Evolutionary conservation across 75 land plant species (phyloP).

Genomic region (Picea glauca): DNA sequence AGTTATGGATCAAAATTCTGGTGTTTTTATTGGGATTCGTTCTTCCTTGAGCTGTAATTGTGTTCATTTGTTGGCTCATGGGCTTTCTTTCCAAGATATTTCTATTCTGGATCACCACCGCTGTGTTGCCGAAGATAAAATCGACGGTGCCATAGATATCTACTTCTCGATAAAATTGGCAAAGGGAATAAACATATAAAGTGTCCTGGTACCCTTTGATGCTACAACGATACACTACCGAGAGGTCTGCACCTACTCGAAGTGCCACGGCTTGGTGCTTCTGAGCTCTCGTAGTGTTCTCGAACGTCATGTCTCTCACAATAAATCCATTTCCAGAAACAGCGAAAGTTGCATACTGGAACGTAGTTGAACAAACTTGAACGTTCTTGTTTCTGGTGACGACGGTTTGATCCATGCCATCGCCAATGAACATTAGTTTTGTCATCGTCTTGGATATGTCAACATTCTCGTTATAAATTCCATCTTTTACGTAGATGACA

Average conservation of each 20-base stretch:
- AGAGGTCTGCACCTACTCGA: conserved; percentile 19
- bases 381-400: conserved; percentile 40
- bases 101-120: conserved; percentile 9
- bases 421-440: conserved; percentile 55
- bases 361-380: conserved; percentile 12
- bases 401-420: conserved; percentile 40
- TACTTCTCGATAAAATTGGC: conserved; percentile 12
- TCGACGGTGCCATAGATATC: conserved; percentile 14
- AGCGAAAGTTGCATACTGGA: background rate
- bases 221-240: conserved; percentile 23
- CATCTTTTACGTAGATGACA: conserved; percentile 54
- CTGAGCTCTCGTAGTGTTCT: conserved; percentile 13
- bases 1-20: no score
- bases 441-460: conserved; percentile 21
- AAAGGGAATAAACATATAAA: conserved; percentile 8
- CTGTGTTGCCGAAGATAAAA: conserved; percentile 16
- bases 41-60: conserved; percentile 18
- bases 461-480: conserved; percentile 52
- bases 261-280: conserved; percentile 42
- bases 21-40: conserved; percentile 4
- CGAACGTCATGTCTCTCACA: conserved; percentile 14
- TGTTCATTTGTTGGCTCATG: conserved; percentile 1
- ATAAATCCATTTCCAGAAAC: conserved; percentile 12
- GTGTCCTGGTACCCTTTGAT: conserved; percentile 31
- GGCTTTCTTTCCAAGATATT: conserved; percentile 8